Evolutionary conservation across 352 stramenopile species (phyloP).

Genomic region (Peronospora farinosa): DNA sequence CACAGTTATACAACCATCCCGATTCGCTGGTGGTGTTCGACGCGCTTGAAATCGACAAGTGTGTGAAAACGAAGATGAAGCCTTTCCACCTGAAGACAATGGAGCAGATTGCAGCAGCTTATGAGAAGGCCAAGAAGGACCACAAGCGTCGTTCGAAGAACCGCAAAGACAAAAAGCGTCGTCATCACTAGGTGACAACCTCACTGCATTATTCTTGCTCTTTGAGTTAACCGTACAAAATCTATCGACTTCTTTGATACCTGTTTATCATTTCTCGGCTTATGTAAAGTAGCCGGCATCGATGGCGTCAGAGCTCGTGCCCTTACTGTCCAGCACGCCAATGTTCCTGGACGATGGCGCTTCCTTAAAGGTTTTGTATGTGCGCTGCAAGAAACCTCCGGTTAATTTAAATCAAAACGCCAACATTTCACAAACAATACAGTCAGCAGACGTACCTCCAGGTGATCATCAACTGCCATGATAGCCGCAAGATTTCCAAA

Average conservation of each 20-base stretch:
- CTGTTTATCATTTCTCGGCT: conserved; percentile 9
- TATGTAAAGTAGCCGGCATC: conserved; percentile 85
- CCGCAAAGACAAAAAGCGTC: conserved; percentile 74
- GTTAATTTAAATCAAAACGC: background rate
- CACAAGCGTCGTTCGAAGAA: conserved; percentile 70
- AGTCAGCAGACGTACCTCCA: conserved; percentile 33
- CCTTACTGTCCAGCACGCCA: conserved; percentile 63
- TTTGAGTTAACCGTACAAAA: conserved; percentile 33
- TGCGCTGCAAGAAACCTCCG: conserved; percentile 33
- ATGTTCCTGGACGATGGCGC: conserved; percentile 58
- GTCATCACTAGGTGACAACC: conserved; percentile 34
- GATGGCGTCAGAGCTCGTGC: conserved; percentile 65
- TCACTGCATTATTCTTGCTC: conserved; percentile 16
- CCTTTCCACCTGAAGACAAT: conserved; percentile 51
- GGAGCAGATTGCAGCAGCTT: conserved; percentile 52
- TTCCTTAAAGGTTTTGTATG: conserved; percentile 85
- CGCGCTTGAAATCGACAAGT: conserved; percentile 80
- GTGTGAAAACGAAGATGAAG: conserved; percentile 76
- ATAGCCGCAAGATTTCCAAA: conserved; percentile 70
- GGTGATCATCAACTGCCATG: conserved; percentile 60
- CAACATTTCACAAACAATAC: background rate
- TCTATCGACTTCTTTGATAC: conserved; percentile 20
- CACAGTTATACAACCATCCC: conserved; percentile 81
- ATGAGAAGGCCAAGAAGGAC: conserved; percentile 73
- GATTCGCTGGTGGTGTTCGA: conserved; percentile 81